Evolutionary conservation across 768 basidiomycete genomes (phyloP).

Genomic region (Gloeophyllum trabeum): DNA sequence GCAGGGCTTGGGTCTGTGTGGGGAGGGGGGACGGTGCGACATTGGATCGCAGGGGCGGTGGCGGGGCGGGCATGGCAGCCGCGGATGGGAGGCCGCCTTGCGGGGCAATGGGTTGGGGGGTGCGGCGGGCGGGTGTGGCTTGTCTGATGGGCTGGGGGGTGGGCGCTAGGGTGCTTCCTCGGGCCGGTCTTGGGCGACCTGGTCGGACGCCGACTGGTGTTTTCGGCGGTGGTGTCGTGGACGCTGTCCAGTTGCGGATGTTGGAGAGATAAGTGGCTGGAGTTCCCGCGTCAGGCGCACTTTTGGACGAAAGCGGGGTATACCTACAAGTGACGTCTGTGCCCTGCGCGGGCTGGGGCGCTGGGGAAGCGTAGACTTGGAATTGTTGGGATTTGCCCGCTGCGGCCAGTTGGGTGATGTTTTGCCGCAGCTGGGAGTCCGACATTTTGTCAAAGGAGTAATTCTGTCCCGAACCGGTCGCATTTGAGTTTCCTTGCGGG

Average conservation of each 20-base stretch:
- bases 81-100: slow-evolving; percentile 12
- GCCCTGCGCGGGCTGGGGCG: slow-evolving; percentile 13
- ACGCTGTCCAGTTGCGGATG: slow-evolving; percentile 55
- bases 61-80: slow-evolving; percentile 16
- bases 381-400: slow-evolving; percentile 20
- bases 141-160: slow-evolving; percentile 8
- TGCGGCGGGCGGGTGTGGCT: slow-evolving; percentile 22
- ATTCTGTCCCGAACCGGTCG: neutral
- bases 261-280: slow-evolving; percentile 53
- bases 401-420: slow-evolving; percentile 40
- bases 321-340: neutral
- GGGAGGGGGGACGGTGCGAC: slow-evolving; percentile 44
- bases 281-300: too few relatives aligned
- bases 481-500: neutral
- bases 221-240: slow-evolving; percentile 42
- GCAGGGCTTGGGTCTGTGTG: slow-evolving; percentile 55
- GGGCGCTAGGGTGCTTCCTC: slow-evolving; percentile 25
- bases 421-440: slow-evolving; percentile 53
- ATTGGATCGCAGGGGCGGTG: slow-evolving; percentile 14
- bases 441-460: slow-evolving; percentile 26
- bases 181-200: slow-evolving; percentile 23
- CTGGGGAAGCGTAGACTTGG: slow-evolving; percentile 19
- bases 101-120: slow-evolving; percentile 25
- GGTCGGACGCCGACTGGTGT: slow-evolving; percentile 25
- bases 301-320: too few relatives aligned